Base-by-base conservation (phyloP, 2,329 filamentous ascomycete genomes). In the Pseudohalonectria lignicola region DNA sequence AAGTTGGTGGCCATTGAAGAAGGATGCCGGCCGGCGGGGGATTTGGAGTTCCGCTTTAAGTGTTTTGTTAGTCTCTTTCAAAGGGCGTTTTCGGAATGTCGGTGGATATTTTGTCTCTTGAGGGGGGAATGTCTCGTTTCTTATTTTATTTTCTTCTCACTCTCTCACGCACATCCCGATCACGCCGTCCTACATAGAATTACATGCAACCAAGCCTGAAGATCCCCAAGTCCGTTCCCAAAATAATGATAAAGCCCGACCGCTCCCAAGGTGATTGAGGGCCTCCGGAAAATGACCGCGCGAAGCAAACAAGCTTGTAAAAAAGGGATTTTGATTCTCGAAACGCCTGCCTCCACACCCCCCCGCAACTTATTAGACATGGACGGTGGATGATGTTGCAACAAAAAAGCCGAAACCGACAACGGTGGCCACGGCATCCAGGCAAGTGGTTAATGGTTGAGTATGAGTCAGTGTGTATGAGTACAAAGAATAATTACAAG, bases 401-500 rank as follows among this genome's bases (percentile, higher is more conserved):
- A 53, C 50, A 53, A 52, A 56, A 45, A 40, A 44, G 40, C 36
- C 13, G 13, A 8, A 25, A 20, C n/a, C 8, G 25, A 23, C 13
- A 23, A 18, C 30, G 28, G 17, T 20, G 11, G 39, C 39, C 19
- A 35, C 51, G 47, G 55, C 48, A 56, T 58, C 50, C 48, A 45
- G 43, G 45, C 35, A n/a, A n/a, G n/a, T n/a, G n/a, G n/a, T n/a
- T n/a, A n/a, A n/a, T 49, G 49, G 51, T 53, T 48, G 49, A 44
- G 49, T 42, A 49, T 47, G 47, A 50, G n/a, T 47, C 47, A 42
- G 47, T 49, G 46, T 53, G 56, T 71, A 69, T 66, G 62, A 66
- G 62, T 73, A 74, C 70, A n/a, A 74, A 31, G 43, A 49, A 53
- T 59, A 56, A 62, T 64, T 63, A 67, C 56, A 36, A 28, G 40